These are phyloP conservation scores for Fraxinus floribunda DNA, from an alignment of 305 asterid genomes.

Conservation along the genomic window DNA sequence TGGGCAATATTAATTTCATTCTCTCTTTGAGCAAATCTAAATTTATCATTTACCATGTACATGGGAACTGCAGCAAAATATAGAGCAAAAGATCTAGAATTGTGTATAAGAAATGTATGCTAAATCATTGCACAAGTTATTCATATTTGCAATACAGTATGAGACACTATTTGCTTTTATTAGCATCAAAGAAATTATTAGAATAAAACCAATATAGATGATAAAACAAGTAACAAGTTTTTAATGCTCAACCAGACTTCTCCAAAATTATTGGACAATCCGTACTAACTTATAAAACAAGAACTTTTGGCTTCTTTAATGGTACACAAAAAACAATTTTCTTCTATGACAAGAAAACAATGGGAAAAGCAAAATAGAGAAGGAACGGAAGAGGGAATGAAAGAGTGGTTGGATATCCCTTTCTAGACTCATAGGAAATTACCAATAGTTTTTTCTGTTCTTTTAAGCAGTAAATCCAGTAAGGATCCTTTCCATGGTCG, in stretches of 20 bases:
- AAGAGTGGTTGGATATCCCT: background rate
- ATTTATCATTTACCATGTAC: conserved; percentile 1
- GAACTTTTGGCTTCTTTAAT: background rate
- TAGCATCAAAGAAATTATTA: background rate
- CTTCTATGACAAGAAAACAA: background rate
- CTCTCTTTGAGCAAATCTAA: conserved; percentile 17
- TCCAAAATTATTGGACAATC: background rate
- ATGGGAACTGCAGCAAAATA: conserved; percentile 19
- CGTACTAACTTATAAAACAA: background rate
- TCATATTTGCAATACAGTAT: background rate
- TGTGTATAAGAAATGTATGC: conserved; percentile 5
- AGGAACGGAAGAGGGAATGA: background rate
- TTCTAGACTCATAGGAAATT: background rate
- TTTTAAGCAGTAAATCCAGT: background rate
- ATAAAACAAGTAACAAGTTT: background rate
- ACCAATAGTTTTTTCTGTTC: background rate
- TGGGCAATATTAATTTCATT: conserved; percentile 13
- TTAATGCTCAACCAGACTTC: background rate
- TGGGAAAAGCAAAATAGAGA: background rate
- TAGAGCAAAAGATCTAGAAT: conserved; percentile 14
- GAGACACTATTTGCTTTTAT: conserved; percentile 8
- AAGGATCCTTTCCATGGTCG: background rate
- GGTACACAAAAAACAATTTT: background rate
- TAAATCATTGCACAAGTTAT: conserved; percentile 3
- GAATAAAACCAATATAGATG: background rate